Conservation (phyloP, 345 rosid species). For the Citrus maxima region DNA sequence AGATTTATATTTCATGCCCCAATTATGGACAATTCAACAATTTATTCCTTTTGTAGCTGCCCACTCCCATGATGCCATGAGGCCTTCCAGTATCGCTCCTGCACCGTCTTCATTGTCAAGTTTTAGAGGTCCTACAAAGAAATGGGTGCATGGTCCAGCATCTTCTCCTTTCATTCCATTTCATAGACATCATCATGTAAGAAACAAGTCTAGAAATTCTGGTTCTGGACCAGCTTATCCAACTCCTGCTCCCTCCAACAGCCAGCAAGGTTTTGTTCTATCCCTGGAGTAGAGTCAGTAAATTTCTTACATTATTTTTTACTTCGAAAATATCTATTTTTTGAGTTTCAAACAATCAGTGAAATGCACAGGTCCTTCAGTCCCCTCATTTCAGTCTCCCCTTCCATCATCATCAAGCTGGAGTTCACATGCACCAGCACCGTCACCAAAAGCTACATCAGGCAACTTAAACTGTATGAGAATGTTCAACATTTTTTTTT, state of each 20-base stretch:
- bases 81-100: constrained; percentile 49
- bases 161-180: constrained; percentile 28
- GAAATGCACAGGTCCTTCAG: constrained; percentile 30
- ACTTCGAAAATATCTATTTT: neutral
- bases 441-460: constrained; percentile 21
- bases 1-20: neutral
- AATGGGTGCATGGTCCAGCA: constrained; percentile 27
- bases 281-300: neutral
- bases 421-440: constrained; percentile 37
- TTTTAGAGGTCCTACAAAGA: constrained; percentile 19
- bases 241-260: constrained; percentile 22
- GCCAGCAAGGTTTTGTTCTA: constrained; percentile 27
- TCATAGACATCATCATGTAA: constrained; percentile 30
- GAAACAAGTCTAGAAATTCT: constrained; percentile 20
- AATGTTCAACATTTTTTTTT: constrained; percentile 1
- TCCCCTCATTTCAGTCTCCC: constrained; percentile 31
- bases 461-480: constrained; percentile 31
- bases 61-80: constrained; percentile 21
- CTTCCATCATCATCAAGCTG: constrained; percentile 22
- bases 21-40: neutral
- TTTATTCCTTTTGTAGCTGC: constrained; percentile 29
- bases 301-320: neutral
- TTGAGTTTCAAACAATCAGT: neutral
- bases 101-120: constrained; percentile 39
- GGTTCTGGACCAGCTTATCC: constrained; percentile 26